These are phyloP conservation scores for Ephemerocybe angulata DNA, from an alignment of 768 basidiomycete genomes.

Conservation along the genomic window DNA sequence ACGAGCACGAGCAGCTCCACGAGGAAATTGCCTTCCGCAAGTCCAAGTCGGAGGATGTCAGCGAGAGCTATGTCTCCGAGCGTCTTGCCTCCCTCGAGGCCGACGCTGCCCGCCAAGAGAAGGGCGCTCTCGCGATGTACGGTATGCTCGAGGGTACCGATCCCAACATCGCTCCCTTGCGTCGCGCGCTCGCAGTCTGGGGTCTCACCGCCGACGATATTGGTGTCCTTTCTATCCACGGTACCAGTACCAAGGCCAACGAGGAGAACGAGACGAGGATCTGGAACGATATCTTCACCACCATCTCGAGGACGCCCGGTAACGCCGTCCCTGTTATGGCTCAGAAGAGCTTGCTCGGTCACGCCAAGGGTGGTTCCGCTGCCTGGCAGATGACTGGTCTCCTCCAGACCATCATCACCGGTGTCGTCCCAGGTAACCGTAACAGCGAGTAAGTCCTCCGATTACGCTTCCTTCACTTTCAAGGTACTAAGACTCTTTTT, in stretches of 20 bases:
- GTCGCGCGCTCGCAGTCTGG: conserved; percentile 96
- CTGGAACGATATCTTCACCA: conserved; percentile 93
- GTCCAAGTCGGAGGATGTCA: conserved; percentile 44
- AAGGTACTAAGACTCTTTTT: conserved; percentile 4
- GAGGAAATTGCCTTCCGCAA: conserved; percentile 69
- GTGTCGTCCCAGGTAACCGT: conserved; percentile 91
- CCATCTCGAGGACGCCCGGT: conserved; percentile 83
- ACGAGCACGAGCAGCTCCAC: conserved; percentile 83
- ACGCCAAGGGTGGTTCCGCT: conserved; percentile 98
- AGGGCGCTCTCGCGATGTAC: conserved; percentile 87
- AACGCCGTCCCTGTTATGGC: conserved; percentile 98
- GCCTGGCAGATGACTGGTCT: conserved; percentile 96
- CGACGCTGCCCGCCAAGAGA: conserved; percentile 89
- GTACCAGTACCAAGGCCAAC: conserved; percentile 84
- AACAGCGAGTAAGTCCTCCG: conserved; percentile 80
- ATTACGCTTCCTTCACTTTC: not conserved
- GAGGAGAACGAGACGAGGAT: conserved; percentile 98
- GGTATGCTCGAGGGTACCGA: conserved; percentile 93
- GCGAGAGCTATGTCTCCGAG: conserved; percentile 68
- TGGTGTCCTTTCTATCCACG: conserved; percentile 85
- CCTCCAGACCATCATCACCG: conserved; percentile 77
- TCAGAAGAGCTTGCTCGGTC: conserved; percentile 95
- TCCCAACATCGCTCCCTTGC: conserved; percentile 83
- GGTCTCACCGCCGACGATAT: conserved; percentile 91
- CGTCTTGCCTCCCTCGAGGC: conserved; percentile 83